Base-by-base conservation (phyloP, 768 basidiomycete genomes). In the Collybiopsis confluens region DNA sequence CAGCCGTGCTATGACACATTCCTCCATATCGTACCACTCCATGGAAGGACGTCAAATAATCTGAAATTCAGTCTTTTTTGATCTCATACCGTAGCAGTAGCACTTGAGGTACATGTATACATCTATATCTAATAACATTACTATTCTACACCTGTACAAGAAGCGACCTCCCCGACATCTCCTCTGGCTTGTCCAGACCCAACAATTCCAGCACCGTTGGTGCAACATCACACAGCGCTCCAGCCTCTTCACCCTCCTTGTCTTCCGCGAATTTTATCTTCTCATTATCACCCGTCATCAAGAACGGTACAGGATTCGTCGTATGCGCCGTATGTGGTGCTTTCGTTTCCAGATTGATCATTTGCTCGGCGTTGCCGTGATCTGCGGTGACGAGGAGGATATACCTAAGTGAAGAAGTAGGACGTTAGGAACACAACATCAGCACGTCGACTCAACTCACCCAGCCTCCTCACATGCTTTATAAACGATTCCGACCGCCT, bases 331-430 rank as follows among this genome's bases (percentile, higher is more conserved):
- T 97, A 68, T 94, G 91, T 15, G 94, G 92, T 40, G 81, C 85
- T 35, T 89, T 90, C 0, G 91, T 94, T 59, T 85, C 79, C 2
- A 77, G 76, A 68, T 95, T 89, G 57, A 84, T 72, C 93, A 95
- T 95, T 73, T 94, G 90, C 69, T 96, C 93, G 38, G 93, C 94
- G 65, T 98, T 98, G 3, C 94, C 94, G 67, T 97, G 94, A 67
- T 97, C 95, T 11, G 94, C 86, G 2, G 95, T 96, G 66, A 98
- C 75, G 58, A 91, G 73, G 27, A 98, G 76, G 37, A 94, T 80
- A 68, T 95, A 97, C 13, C 30, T 33, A 13, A 33, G 6, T 13
- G 30, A 33, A 13, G 6, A 33, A 33, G 30, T 13, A 13, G 13
- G 30, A 5, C 6, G 13, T 33, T 13, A 33, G 13, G 13, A 13